Conservation (phyloP, 352 stramenopile genomes). For the Phytophthora pistaciae region DNA sequence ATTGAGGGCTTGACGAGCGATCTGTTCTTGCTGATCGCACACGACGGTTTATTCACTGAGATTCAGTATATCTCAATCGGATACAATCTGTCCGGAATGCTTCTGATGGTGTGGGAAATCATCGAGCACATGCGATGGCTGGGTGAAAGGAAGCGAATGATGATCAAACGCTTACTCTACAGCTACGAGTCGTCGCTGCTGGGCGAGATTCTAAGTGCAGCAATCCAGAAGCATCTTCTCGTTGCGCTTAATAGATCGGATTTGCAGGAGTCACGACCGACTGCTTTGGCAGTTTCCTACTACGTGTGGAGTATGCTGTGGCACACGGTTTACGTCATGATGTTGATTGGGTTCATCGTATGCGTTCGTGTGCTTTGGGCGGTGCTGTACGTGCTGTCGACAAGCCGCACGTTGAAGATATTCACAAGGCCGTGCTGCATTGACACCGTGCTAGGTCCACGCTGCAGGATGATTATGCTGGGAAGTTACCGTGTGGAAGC, state of each 20-base stretch:
- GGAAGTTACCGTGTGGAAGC: conserved; percentile 15
- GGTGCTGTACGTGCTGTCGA: not conserved
- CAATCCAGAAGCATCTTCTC: conserved; percentile 16
- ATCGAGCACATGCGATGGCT: conserved; percentile 27
- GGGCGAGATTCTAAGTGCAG: conserved; percentile 26
- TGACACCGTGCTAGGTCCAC: conserved; percentile 17
- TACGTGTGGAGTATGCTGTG: conserved; percentile 34
- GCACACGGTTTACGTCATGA: conserved; percentile 22
- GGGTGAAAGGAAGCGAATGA: not conserved
- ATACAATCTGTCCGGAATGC: conserved; percentile 34
- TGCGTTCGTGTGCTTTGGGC: conserved; percentile 6
- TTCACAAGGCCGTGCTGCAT: conserved; percentile 18
- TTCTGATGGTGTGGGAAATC: conserved; percentile 31
- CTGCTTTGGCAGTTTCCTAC: conserved; percentile 18
- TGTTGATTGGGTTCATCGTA: conserved; percentile 22
- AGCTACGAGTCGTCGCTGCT: conserved; percentile 29
- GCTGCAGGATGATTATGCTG: conserved; percentile 23
- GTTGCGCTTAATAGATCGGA: conserved; percentile 19
- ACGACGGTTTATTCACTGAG: conserved; percentile 22
- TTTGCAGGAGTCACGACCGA: conserved; percentile 20
- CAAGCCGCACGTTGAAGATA: not conserved
- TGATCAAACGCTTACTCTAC: conserved; percentile 29
- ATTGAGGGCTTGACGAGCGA: conserved; percentile 39
- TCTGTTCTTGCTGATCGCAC: conserved; percentile 30
- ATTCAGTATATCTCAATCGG: conserved; percentile 32